Conservation (phyloP, 768 basidiomycete species). For the Hirschioporus abietinus region DNA sequence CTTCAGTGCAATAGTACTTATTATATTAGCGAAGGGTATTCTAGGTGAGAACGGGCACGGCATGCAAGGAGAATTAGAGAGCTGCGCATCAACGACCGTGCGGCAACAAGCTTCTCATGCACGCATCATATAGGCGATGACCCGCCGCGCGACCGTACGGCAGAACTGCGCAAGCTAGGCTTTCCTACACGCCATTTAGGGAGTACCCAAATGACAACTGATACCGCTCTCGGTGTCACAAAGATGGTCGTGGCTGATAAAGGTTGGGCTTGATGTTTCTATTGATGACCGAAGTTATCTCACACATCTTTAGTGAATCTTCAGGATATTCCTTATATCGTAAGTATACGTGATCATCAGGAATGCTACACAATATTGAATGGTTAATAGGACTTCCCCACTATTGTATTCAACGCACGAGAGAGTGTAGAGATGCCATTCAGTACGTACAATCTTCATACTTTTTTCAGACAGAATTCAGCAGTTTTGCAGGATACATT, state of each 20-base stretch:
- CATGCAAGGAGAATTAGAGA: not conserved
- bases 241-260: slow-evolving; percentile 76
- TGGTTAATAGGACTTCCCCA: slow-evolving; percentile 69
- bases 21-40: slow-evolving; percentile 41
- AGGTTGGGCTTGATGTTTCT: slow-evolving; percentile 30
- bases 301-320: slow-evolving; percentile 42
- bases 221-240: slow-evolving; percentile 91
- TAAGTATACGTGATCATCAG: slow-evolving; percentile 31
- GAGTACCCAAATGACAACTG: slow-evolving; percentile 94
- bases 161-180: slow-evolving; percentile 78
- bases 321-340: slow-evolving; percentile 67
- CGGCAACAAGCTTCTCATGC: slow-evolving; percentile 14
- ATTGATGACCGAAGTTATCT: slow-evolving; percentile 9
- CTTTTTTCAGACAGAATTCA: slow-evolving; percentile 23
- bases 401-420: slow-evolving; percentile 77
- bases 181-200: slow-evolving; percentile 87
- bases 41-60: slow-evolving; percentile 35
- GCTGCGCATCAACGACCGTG: not conserved
- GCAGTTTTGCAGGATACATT: slow-evolving; percentile 46
- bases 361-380: not conserved
- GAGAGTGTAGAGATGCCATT: slow-evolving; percentile 99
- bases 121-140: slow-evolving; percentile 71
- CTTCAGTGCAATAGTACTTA: not conserved
- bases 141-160: slow-evolving; percentile 90
- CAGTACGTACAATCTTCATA: slow-evolving; percentile 27